Base-by-base conservation (phyloP, 805 yeast genomes). In the Sungouiella thailandica region DNA sequence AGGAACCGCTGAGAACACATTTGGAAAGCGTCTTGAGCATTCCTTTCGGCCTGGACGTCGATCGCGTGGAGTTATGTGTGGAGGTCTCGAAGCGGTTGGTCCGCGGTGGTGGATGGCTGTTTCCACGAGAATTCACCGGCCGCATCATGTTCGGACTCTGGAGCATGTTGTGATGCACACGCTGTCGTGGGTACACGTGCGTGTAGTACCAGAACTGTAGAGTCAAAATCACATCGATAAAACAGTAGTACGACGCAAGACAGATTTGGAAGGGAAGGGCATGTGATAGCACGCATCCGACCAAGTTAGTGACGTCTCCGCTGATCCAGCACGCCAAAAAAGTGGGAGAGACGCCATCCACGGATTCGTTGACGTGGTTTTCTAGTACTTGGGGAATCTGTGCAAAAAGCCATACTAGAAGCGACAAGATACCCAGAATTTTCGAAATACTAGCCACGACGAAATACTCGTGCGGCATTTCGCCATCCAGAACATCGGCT, bases 231-330 rank as follows among this genome's bases (percentile, higher is more conserved):
- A 42, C n/a, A 25, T 46, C 49, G 8, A 46, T 44, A 25, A 46
- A 44, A 36, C 90, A 64, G 53, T 84, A 88, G 58, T 89, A 89
- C 2, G 72, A 38, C 0, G 94, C 85, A 12, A 88, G 62, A 15
- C 78, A 61, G 8, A 78, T 72, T 53, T 88, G 97, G 58, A 88
- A 89, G n/a, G 81, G 77, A 29, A 87, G 63, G 40, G 89, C 96
- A 5, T 74, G 54, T 0, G 96, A 87, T 29, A 87, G 53, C 0
- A 84, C 39, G 40, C 95, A 86, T 0, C 96, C 97, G 0, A 72
- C 29, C 18, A 80, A 56, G 28, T 76, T 71, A 7, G 78, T 68
- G 14, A 68, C 55, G 28, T 49, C 70, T 12, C 70, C 69, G 4
- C 55, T 44, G 23, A 62, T 55, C 68, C 69, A 60, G 40, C 57